Evolutionary conservation across 345 rosid species (phyloP), one percentile per base, ranked within the genome.

Genomic region (Linum usitatissimum): DNA sequence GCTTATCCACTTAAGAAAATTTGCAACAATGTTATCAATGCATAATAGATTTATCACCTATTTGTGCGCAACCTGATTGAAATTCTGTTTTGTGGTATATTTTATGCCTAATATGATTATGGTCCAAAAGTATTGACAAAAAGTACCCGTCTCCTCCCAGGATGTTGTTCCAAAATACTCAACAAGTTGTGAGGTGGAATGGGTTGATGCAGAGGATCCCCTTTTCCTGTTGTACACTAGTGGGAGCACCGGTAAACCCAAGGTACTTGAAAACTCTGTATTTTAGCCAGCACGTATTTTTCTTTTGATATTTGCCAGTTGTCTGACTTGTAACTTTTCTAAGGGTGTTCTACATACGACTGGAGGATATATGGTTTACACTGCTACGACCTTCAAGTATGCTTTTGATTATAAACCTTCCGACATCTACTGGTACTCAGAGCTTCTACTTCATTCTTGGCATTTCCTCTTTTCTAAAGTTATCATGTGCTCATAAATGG

Each of bases 131-230:
- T 57, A n/a, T 57, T 71, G 71, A 69, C 58, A 60, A 19, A 4
- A 40, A 66, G 62, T 19, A 36, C 13, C 39, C 66, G 30, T 66
- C 36, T 62, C 65, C 36, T 62, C 65, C 60, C 76, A 93, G 97
- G 99, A 93, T 70, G 79, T 86, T 62, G 71, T 93, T 64, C 89
- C 90, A 45, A 78, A 80, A 60, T 93, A 79, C 79, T 87, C 96
- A 63, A 83, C 88, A 14, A 77, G 80, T 2, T 93, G 97, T 75
- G 94, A 77, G 19, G 88, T 90, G 55, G 96, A 87, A 83, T 93
- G 99, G 99, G 88, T 90, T 79, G 99, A 93, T 82, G 97, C 99
- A 2, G 99, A 92, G 84, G 97, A 89, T 85, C 91, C 98, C 51
- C 77, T 87, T 65, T 93, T 90, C 76, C 83, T 93, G 68, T 86